phyloP scores from a whole-genome alignment of 164 flowering plant genomes.

The Berberis vulgaris region DNA sequence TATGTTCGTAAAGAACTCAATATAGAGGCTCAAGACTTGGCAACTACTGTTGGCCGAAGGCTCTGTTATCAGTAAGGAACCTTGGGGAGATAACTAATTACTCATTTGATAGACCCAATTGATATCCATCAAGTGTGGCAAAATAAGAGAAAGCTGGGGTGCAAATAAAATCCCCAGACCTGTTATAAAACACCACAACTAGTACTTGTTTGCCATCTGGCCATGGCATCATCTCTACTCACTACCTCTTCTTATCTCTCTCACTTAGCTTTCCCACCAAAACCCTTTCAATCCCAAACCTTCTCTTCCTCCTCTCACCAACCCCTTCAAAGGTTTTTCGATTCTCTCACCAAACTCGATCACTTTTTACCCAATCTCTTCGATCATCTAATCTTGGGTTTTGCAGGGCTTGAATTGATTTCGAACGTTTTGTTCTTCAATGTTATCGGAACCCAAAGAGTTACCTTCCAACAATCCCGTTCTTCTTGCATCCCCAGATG shows the following conservation, averaged over 20 bases:
- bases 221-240: constrained; percentile 9
- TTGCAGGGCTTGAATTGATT: constrained; percentile 30
- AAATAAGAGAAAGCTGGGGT: too few relatives aligned
- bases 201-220: neutral
- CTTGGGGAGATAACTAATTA: too few relatives aligned
- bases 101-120: too few relatives aligned
- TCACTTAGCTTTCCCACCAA: constrained; percentile 2
- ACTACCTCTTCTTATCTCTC: neutral
- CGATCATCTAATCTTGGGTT: neutral
- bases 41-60: too few relatives aligned
- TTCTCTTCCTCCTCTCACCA: neutral
- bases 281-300: constrained; percentile 2
- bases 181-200: too few relatives aligned
- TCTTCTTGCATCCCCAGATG: constrained; percentile 52
- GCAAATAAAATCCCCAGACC: too few relatives aligned
- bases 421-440: constrained; percentile 29
- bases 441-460: constrained; percentile 71
- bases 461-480: constrained; percentile 82
- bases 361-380: neutral
- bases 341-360: neutral
- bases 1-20: too few relatives aligned
- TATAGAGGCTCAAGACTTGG: too few relatives aligned
- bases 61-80: too few relatives aligned
- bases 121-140: too few relatives aligned
- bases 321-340: constrained; percentile 7